Evolutionary conservation across 1,284 basidiomycete species (phyloP).

Genomic region (Naganishia liquefaciens): DNA sequence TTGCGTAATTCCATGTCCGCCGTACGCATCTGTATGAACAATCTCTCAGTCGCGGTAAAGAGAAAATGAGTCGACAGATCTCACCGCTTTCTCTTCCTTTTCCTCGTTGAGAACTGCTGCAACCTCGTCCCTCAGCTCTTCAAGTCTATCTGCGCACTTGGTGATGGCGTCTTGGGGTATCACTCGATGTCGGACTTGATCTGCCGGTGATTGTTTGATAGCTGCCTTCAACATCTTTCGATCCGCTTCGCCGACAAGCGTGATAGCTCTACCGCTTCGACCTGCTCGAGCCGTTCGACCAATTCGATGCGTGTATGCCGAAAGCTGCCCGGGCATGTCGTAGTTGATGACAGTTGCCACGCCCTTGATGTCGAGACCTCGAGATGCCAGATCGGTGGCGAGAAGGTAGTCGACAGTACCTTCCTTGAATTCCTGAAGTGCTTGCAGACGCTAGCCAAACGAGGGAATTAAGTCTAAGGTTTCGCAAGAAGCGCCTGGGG

Average conservation of each 20-base stretch:
- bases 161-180: conserved; percentile 76
- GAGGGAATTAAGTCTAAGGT: conserved; percentile 30
- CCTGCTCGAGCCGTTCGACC: conserved; percentile 96
- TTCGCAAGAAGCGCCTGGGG: conserved; percentile 1
- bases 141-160: conserved; percentile 71
- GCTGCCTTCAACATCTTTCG: conserved; percentile 95
- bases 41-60: neutral
- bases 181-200: conserved; percentile 86
- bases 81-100: conserved; percentile 87
- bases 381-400: conserved; percentile 92
- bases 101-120: conserved; percentile 84
- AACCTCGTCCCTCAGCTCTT: conserved; percentile 75
- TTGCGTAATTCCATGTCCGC: conserved; percentile 97
- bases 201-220: conserved; percentile 82
- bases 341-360: conserved; percentile 98
- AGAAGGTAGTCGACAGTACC: conserved; percentile 83
- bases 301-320: conserved; percentile 94
- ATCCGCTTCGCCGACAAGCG: conserved; percentile 93
- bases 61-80: conserved; percentile 36
- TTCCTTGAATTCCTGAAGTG: conserved; percentile 83
- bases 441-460: conserved; percentile 69
- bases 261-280: conserved; percentile 86
- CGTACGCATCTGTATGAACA: conserved; percentile 64
- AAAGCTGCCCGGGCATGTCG: conserved; percentile 91
- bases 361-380: conserved; percentile 95